Conservation (phyloP, 2,329 filamentous ascomycete genomes). For the Aplosporella prunicola region DNA sequence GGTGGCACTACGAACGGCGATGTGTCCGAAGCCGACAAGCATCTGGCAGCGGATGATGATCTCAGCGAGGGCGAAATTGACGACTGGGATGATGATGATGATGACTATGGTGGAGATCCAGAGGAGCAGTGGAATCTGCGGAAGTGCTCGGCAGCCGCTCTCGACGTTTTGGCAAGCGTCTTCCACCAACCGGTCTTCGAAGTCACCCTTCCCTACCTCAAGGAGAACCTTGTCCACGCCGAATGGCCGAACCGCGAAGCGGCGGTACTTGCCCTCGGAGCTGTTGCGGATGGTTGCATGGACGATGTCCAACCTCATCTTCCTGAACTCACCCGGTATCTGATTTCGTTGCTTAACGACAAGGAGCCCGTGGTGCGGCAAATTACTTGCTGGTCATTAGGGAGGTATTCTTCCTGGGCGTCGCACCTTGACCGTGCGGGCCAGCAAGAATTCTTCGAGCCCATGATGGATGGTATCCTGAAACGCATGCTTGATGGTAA, state of each 20-base stretch:
- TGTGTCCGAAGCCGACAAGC: constrained; percentile 39
- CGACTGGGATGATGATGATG: constrained; percentile 65
- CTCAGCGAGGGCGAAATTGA: constrained; percentile 83
- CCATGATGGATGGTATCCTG: constrained; percentile 94
- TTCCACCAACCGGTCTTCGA: constrained; percentile 85
- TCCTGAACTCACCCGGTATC: constrained; percentile 79
- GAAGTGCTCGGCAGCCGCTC: constrained; percentile 91
- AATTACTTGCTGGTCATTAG: constrained; percentile 96
- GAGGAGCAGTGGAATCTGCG: constrained; percentile 92
- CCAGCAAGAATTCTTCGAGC: constrained; percentile 74
- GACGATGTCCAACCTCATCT: constrained; percentile 82
- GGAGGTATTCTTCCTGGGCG: constrained; percentile 88
- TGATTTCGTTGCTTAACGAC: constrained; percentile 78
- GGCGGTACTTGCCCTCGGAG: constrained; percentile 85
- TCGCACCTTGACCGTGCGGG: constrained; percentile 61
- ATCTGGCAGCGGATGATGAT: constrained; percentile 50
- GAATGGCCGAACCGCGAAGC: constrained; percentile 93
- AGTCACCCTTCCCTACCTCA: constrained; percentile 84
- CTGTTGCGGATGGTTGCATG: constrained; percentile 91
- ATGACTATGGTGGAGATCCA: constrained; percentile 58
- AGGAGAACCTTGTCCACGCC: constrained; percentile 73
- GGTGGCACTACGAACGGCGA: constrained; percentile 30
- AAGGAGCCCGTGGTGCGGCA: constrained; percentile 83
- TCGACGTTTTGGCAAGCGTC: constrained; percentile 87
- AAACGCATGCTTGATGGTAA: constrained; percentile 93